Conservation (phyloP, 441 rosid species). For the Erodium trifolium region DNA sequence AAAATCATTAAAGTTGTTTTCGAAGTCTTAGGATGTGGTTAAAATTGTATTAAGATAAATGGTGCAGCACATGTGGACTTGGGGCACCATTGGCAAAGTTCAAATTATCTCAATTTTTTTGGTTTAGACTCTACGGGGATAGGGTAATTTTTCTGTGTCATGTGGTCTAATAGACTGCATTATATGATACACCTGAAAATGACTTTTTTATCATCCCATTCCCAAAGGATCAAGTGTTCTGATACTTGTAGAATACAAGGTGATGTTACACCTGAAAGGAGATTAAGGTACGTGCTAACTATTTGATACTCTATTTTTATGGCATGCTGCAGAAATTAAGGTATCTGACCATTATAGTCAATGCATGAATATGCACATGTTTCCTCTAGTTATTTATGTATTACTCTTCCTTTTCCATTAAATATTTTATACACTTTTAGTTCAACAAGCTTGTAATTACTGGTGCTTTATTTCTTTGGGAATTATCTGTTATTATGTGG, state of each 20-base stretch:
- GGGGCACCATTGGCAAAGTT: not conserved
- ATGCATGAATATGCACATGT: not conserved
- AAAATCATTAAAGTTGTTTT: too few relatives aligned
- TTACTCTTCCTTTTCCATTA: not conserved
- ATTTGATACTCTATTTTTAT: not conserved
- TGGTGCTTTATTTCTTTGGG: not conserved
- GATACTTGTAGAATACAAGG: conserved; percentile 2
- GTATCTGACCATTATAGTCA: not conserved
- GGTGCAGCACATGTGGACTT: not conserved
- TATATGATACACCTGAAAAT: not conserved
- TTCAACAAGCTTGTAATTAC: not conserved
- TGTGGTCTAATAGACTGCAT: not conserved
- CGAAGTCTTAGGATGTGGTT: not conserved
- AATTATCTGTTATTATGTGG: not conserved
- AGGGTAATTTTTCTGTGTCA: not conserved
- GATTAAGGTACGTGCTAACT: conserved; percentile 8
- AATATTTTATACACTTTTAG: not conserved
- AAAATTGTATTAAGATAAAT: not conserved
- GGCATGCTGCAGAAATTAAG: not conserved
- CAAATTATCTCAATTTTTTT: not conserved
- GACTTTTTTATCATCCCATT: not conserved
- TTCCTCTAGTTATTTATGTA: not conserved
- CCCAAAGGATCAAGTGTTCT: conserved; percentile 7
- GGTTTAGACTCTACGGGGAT: not conserved
- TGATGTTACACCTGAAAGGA: conserved; percentile 2